Evolutionary conservation across 2,329 filamentous ascomycete genomes (phyloP), one percentile per base, ranked within the genome.

Genomic region (Fusarium keratoplasticum): DNA sequence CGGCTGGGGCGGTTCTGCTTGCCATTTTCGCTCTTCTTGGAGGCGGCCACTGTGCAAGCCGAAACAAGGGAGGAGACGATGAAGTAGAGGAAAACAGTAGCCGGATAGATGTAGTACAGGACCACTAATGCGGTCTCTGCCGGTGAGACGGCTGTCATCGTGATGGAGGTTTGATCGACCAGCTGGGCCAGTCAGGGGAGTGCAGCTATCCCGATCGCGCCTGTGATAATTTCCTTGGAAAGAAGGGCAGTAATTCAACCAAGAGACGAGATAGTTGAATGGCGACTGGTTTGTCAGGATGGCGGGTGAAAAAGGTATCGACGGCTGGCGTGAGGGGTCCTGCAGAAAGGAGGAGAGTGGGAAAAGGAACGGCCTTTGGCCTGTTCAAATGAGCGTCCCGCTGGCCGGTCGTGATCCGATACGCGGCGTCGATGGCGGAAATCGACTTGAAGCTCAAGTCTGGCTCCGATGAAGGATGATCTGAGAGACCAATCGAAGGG

Each of bases 41-140:
- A 71, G 18, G 86, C 87, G 74, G 89, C 87, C 29, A 91, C 82
- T 20, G 86, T 88, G 79, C 87, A 90, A 40, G 88, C 82, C 5
- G 87, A 91, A 67, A 91, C 81, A 22, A 85, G 67, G 11, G 87
- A 84, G 13, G 92, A 90, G 73, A 89, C 91, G 10, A 85, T 81
- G 79, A 92, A 92, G 81, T 89, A 89, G 52, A 92, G 82, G 72
- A 82, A 81, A 54, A 82, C 80, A 64, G 87, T 80, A 70, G 83
- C 81, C 62, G 77, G 77, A 50, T 78, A 79, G 58, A 74, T 27
- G 71, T 78, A 79, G 68, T 75, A 71, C 67, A 79, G 55, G 16
- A 71, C 64, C 42, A 76, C 70, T 44, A 77, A 64, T 18, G 72
- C 70, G 38, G 72, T 63, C 58, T 72, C 68, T 38, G 69, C 59